A percentile compares a stretch with the other conserved stretches of the same genome.
phyloP scores from a whole-genome alignment of 345 rosid species.

The Heritiera littoralis region DNA sequence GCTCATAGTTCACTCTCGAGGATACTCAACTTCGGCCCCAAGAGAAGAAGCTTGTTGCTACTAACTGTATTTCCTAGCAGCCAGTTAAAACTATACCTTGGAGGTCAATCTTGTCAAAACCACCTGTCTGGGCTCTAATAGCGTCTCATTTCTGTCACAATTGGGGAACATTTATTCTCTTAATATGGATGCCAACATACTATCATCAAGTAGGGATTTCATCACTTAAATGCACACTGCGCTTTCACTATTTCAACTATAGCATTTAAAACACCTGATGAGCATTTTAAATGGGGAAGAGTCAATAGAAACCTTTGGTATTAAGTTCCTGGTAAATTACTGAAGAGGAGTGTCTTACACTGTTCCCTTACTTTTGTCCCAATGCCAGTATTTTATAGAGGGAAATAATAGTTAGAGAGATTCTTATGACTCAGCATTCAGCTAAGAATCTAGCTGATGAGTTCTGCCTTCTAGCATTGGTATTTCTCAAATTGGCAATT shows the following conservation, averaged over 20 bases:
- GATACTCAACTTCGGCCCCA: slow-evolving; percentile 67
- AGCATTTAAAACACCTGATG: background rate
- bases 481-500: background rate
- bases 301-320: background rate
- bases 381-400: background rate
- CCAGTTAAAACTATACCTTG: slow-evolving; percentile 84
- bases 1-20: slow-evolving; percentile 81
- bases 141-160: slow-evolving; percentile 86
- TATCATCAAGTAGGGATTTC: slow-evolving; percentile 69
- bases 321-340: background rate
- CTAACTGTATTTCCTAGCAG: slow-evolving; percentile 53
- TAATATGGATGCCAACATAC: slow-evolving; percentile 98
- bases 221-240: background rate
- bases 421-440: background rate
- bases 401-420: background rate
- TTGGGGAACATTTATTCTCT: slow-evolving; percentile 93
- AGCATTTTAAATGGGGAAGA: background rate
- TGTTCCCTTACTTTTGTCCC: background rate
- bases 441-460: background rate
- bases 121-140: slow-evolving; percentile 92
- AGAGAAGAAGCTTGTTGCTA: slow-evolving; percentile 66
- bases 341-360: background rate
- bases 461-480: background rate
- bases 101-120: slow-evolving; percentile 76
- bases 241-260: background rate